A percentile compares a stretch with the other conserved stretches of the same genome.
phyloP scores from a whole-genome alignment of 2,329 filamentous ascomycete species.

The Mycosphaerella sp. region DNA sequence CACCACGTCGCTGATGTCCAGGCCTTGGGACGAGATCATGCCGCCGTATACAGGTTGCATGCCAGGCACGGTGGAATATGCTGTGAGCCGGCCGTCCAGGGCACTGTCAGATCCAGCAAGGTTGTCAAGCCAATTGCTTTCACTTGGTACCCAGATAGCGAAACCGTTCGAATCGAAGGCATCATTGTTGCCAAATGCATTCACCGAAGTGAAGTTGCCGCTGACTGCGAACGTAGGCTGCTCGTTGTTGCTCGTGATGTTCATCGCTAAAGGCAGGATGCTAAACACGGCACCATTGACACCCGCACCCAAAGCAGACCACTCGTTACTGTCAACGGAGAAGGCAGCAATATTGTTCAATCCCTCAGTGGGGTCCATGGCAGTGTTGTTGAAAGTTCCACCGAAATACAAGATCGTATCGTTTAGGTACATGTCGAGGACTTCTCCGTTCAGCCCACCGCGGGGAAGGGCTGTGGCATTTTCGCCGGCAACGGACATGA shows the following conservation, averaged over 20 bases:
- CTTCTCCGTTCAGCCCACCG: conserved; percentile 72
- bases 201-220: conserved; percentile 69
- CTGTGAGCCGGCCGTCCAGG: conserved; percentile 66
- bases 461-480: conserved; percentile 57
- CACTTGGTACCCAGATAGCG: conserved; percentile 85
- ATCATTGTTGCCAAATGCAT: conserved; percentile 58
- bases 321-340: conserved; percentile 60
- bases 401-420: conserved; percentile 68
- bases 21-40: conserved; percentile 68
- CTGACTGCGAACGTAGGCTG: conserved; percentile 74
- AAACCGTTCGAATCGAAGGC: conserved; percentile 65
- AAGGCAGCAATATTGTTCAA: conserved; percentile 74
- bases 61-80: conserved; percentile 60
- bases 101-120: conserved; percentile 57
- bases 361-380: conserved; percentile 53
- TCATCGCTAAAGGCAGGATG: conserved; percentile 72
- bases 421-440: conserved; percentile 65
- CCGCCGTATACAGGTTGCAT: conserved; percentile 68
- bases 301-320: conserved; percentile 76
- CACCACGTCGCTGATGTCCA: conserved; percentile 66
- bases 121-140: conserved; percentile 81
- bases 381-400: conserved; percentile 74
- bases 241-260: conserved; percentile 61
- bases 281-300: conserved; percentile 71
- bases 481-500: conserved; percentile 63